phyloP scores from a whole-genome alignment of 768 basidiomycete genomes.

The Austroboletus festivus region DNA sequence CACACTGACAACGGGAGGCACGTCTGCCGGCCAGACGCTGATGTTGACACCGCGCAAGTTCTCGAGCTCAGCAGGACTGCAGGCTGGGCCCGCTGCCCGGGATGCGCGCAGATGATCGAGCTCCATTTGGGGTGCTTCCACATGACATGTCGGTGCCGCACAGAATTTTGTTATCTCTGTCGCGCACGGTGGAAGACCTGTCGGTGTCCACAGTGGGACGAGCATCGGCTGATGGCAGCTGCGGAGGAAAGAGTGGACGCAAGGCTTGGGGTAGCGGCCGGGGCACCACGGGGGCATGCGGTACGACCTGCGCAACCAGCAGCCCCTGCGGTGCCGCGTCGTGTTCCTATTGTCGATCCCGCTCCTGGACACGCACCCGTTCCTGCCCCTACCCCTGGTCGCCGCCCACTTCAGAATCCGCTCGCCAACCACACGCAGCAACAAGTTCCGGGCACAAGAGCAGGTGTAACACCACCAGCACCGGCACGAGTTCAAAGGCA shows the following conservation, averaged over 20 bases:
- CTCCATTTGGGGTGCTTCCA: conserved; percentile 38
- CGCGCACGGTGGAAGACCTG: conserved; percentile 62
- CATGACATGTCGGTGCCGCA: conserved; percentile 39
- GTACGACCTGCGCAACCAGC: conserved; percentile 15
- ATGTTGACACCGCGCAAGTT: conserved; percentile 21
- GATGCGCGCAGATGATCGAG: conserved; percentile 38
- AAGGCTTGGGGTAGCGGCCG: conserved; percentile 28
- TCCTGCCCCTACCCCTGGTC: background rate
- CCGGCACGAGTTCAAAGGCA: too few species aligned
- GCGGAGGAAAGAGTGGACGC: conserved; percentile 46
- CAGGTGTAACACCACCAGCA: background rate
- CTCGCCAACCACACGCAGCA: too few species aligned
- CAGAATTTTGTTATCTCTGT: conserved; percentile 47
- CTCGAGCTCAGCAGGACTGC: conserved; percentile 23
- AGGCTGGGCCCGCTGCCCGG: conserved; percentile 40
- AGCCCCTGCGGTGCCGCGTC: too few species aligned
- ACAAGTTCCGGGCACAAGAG: too few species aligned
- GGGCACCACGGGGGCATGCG: conserved; percentile 28
- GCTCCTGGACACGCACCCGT: too few species aligned
- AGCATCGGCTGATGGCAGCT: conserved; percentile 34
- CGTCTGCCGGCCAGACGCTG: conserved; percentile 24
- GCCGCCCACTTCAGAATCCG: too few species aligned
- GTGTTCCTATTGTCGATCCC: too few species aligned
- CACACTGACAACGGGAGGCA: conserved; percentile 26
- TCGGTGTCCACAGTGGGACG: conserved; percentile 65